Conservation (phyloP, 202 grass and related monocot species). For the Panicum hallii region DNA sequence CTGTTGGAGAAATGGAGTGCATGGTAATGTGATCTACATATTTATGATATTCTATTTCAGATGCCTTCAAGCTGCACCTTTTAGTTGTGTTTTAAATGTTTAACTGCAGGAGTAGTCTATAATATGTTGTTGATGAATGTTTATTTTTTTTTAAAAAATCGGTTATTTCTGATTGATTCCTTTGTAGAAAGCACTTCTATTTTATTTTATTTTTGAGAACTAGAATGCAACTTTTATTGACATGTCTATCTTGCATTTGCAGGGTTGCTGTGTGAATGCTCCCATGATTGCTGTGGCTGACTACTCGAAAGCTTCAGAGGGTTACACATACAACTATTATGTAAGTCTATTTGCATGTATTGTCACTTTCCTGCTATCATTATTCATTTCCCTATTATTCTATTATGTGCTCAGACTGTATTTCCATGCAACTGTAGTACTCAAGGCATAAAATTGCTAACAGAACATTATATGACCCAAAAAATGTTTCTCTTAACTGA, state of each 20-base stretch:
- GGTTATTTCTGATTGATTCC: background rate
- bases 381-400: background rate
- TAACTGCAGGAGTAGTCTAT: constrained; percentile 12
- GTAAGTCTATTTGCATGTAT: constrained; percentile 57
- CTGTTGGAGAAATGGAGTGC: constrained; percentile 99
- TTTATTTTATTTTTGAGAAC: background rate
- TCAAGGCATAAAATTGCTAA: background rate
- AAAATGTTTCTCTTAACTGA: background rate
- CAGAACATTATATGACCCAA: background rate
- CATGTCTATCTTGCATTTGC: constrained; percentile 17
- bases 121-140: constrained; percentile 1
- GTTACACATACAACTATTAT: constrained; percentile 94
- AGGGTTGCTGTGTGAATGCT: constrained; percentile 99
- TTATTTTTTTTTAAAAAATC: background rate
- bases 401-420: background rate
- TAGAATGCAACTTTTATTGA: constrained; percentile 19
- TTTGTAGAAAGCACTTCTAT: background rate
- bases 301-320: constrained; percentile 93
- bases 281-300: constrained; percentile 96
- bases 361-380: background rate
- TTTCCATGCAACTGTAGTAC: constrained; percentile 24
- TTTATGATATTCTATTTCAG: background rate
- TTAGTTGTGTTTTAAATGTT: constrained; percentile 29
- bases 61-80: constrained; percentile 28
- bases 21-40: constrained; percentile 65